Base-by-base conservation (phyloP, 2,329 filamentous ascomycete species). In the Alternaria atra region DNA sequence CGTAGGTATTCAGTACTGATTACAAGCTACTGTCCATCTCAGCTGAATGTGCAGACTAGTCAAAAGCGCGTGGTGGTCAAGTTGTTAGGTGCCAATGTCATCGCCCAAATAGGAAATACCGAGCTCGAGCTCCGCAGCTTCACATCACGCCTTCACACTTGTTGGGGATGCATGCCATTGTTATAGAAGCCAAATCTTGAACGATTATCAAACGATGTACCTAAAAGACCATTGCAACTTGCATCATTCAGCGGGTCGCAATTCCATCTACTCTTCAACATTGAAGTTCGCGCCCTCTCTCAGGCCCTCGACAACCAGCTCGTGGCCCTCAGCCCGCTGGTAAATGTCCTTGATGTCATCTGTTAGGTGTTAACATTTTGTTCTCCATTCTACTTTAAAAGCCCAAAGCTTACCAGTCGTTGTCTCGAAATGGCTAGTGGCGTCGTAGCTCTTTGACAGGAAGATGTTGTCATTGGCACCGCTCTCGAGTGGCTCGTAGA, bases 401-500 rank as follows among this genome's bases (percentile, higher is more conserved):
- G 34, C 6, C 5, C 2, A 25, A 7, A 27, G 58, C 80, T 74
- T 80, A 87, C 86, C 84, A 55, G 89, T 91, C 30, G 88, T 90
- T 35, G 93, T 97, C 87, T 99, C 95, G 76, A 99, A 99, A 85
- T 99, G 95, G 80, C 92, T 97, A 67, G 92, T 96, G 54, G 96
- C 93, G 76, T 99, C 96, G 82, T 99, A 99, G 84, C 93, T 97
- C 89, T 96, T 97, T 75, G 93, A 97, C 79, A 99, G 93, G 84
- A 93, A 99, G 80, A 99, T 90, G 81, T 94, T 94, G 84, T 97
- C 94, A 71, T 89, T 91, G 70, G 84, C 85, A 66, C 95, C 95
- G 75, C 90, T 87, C 75, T 92, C 91, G 50, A 94, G 80, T 23
- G 95, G 96, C 82, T 97, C 93, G 80, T 97, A 98, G 63, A 99